Conservation (phyloP, 2,329 filamentous ascomycete species). For the Neocatenulostroma microsporum region DNA sequence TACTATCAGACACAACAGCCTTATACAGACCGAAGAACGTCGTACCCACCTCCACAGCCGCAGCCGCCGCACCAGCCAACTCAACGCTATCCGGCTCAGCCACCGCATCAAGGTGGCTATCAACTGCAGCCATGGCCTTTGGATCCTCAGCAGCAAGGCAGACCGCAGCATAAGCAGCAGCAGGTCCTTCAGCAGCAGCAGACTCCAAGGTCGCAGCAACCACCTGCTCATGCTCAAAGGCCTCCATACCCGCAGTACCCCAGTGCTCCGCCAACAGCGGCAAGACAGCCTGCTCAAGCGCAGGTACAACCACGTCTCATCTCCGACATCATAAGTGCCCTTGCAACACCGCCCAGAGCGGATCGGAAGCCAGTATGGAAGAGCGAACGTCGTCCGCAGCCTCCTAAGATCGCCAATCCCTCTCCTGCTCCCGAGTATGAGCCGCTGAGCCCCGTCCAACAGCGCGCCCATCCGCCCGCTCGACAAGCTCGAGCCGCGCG, state of each 20-base stretch:
- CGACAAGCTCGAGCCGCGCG: too few species aligned
- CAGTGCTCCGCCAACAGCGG: conserved; percentile 19
- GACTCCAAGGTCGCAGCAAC: too few species aligned
- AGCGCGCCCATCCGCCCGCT: too few species aligned
- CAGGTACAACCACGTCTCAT: conserved; percentile 13
- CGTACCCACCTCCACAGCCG: conserved; percentile 24
- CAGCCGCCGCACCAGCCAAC: conserved; percentile 24
- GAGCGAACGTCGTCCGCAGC: conserved; percentile 18
- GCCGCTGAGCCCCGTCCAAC: conserved; percentile 26
- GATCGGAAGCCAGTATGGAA: conserved; percentile 23
- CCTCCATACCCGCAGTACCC: conserved; percentile 12
- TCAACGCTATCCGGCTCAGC: conserved; percentile 23
- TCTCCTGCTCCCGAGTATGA: conserved; percentile 23
- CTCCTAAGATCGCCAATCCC: conserved; percentile 16
- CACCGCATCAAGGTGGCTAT: conserved; percentile 35
- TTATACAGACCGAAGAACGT: conserved; percentile 18
- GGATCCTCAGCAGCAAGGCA: conserved; percentile 38
- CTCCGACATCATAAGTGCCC: conserved; percentile 19
- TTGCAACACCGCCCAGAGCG: conserved; percentile 21
- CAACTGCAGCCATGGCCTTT: conserved; percentile 42
- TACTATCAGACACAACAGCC: conserved; percentile 25
- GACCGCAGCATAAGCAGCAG: conserved; percentile 13
- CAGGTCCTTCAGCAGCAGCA: conserved; percentile 12
- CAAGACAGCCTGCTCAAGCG: conserved; percentile 14
- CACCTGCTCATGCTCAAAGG: background rate